These are phyloP conservation scores for Talaromyces nanjingensis DNA, from an alignment of 495 filamentous ascomycete species.

Conservation along the genomic window DNA sequence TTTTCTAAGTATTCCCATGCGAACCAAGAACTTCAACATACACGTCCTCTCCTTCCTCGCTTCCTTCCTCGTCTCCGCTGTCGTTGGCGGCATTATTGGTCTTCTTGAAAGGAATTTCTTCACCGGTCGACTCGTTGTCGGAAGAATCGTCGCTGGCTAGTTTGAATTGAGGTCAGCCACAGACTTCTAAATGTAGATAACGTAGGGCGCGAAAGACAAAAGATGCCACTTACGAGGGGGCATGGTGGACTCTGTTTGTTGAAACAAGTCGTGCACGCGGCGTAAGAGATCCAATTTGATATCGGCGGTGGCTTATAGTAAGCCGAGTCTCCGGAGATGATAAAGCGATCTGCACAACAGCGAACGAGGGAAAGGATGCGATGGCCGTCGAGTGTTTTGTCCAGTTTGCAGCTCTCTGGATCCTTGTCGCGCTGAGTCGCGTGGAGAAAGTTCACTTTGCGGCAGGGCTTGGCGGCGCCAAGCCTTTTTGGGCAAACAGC, in stretches of 20 bases:
- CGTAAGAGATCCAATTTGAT: neutral
- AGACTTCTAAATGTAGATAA: conserved; percentile 3
- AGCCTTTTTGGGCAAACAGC: conserved; percentile 9
- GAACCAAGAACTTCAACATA: conserved; percentile 18
- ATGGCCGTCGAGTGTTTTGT: neutral
- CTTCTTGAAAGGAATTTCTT: conserved; percentile 33
- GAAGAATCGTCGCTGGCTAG: conserved; percentile 33
- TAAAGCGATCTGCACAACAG: neutral
- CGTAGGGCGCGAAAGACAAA: neutral
- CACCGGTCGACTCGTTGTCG: conserved; percentile 38
- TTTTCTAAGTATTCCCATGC: neutral
- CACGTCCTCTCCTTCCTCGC: conserved; percentile 32
- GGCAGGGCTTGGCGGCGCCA: conserved; percentile 4
- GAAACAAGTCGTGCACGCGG: neutral
- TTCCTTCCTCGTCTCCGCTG: conserved; percentile 22
- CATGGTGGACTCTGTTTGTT: conserved; percentile 7
- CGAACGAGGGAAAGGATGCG: neutral
- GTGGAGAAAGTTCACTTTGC: conserved; percentile 10
- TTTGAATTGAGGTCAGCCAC: neutral
- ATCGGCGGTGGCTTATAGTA: neutral
- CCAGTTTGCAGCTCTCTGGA: neutral
- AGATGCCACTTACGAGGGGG: conserved; percentile 6
- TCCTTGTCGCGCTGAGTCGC: conserved; percentile 12
- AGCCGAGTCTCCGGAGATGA: neutral
- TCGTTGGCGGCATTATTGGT: conserved; percentile 21